Conservation (phyloP, 495 filamentous ascomycete species). For the Aspergillus sclerotiicarbonarius region DNA sequence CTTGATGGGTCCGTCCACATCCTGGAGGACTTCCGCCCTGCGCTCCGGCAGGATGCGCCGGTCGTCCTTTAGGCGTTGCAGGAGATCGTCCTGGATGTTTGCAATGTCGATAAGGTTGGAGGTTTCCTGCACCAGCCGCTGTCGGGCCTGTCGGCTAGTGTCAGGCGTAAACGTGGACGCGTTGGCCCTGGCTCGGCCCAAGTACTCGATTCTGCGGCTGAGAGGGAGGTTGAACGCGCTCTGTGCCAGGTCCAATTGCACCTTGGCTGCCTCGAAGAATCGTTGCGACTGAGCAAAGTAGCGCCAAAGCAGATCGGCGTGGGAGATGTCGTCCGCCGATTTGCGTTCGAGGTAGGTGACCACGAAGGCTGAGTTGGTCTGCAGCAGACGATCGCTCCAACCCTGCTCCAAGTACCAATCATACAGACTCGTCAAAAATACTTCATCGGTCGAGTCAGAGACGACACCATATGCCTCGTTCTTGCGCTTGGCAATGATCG, state of each 20-base stretch:
- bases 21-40: conserved; percentile 56
- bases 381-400: conserved; percentile 79
- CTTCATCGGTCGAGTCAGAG: conserved; percentile 79
- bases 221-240: conserved; percentile 73
- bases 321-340: conserved; percentile 61
- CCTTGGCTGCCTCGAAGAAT: conserved; percentile 80
- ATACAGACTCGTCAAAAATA: conserved; percentile 92
- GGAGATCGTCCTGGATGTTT: conserved; percentile 88
- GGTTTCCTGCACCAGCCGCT: conserved; percentile 75
- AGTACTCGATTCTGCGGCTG: conserved; percentile 79
- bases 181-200: conserved; percentile 84
- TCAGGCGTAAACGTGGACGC: conserved; percentile 72
- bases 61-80: conserved; percentile 76
- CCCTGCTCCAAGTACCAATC: conserved; percentile 91
- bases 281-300: conserved; percentile 78
- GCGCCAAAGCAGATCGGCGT: conserved; percentile 89
- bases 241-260: conserved; percentile 79
- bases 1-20: conserved; percentile 72
- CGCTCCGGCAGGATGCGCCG: conserved; percentile 59
- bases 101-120: conserved; percentile 87
- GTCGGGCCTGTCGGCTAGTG: conserved; percentile 68
- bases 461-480: conserved; percentile 86
- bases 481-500: conserved; percentile 69
- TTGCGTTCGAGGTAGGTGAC: conserved; percentile 80
- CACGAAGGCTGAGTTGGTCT: conserved; percentile 77